These are phyloP conservation scores for Blastobotrys indianensis DNA, from an alignment of 1,139 yeast genomes.

Conservation along the genomic window DNA sequence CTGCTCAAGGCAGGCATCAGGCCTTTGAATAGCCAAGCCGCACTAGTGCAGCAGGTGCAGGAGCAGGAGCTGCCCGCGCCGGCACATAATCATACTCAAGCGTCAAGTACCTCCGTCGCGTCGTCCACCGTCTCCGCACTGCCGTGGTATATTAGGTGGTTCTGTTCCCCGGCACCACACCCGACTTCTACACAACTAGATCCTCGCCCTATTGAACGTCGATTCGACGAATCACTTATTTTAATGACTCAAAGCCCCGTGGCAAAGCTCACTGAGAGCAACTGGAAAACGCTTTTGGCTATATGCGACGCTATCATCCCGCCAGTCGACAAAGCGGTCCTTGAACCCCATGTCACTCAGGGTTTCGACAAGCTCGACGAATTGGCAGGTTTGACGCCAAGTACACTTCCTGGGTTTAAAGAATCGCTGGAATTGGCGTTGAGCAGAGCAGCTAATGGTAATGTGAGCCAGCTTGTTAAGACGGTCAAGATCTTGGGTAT, in stretches of 20 bases:
- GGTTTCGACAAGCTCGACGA: constrained; percentile 15
- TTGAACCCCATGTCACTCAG: constrained; percentile 12
- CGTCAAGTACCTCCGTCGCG: no score
- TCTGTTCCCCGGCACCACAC: no score
- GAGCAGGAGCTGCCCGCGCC: no score
- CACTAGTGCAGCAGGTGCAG: no score
- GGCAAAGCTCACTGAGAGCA: constrained; percentile 13
- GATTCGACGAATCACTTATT: no score
- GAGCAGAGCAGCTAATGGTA: constrained; percentile 11
- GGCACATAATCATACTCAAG: no score
- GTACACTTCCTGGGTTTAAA: constrained; percentile 26
- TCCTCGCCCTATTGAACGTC: not conserved
- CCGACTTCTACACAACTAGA: not conserved
- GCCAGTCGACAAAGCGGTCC: constrained; percentile 15
- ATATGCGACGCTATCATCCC: constrained; percentile 24
- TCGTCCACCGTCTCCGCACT: no score
- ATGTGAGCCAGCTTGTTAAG: constrained; percentile 15
- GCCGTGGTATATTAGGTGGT: no score
- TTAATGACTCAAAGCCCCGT: not conserved
- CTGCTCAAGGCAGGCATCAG: no score
- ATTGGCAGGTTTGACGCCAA: constrained; percentile 20
- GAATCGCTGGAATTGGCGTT: constrained; percentile 11
- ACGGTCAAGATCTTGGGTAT: constrained; percentile 22
- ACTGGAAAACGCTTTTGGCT: constrained; percentile 21
- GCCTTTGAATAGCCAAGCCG: no score